phyloP scores from a whole-genome alignment of 352 stramenopile species.

The Pythium utonaiense region DNA sequence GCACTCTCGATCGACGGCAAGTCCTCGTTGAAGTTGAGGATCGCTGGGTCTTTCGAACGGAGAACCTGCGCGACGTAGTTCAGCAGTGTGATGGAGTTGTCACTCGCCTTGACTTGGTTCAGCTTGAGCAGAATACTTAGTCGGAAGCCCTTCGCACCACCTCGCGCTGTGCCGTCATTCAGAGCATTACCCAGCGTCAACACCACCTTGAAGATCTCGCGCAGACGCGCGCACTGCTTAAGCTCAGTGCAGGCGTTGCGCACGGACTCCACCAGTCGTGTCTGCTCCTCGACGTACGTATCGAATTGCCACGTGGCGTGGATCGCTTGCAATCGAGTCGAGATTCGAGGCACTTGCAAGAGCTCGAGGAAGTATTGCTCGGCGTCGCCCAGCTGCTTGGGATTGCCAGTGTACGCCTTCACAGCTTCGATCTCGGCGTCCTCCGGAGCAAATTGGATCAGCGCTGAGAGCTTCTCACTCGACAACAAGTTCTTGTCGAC shows the following conservation, averaged over 20 bases:
- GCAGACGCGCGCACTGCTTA: constrained; percentile 81
- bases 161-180: constrained; percentile 83
- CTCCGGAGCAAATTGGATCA: constrained; percentile 80
- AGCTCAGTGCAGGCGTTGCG: constrained; percentile 88
- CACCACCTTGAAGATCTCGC: constrained; percentile 84
- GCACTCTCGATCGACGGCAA: constrained; percentile 70
- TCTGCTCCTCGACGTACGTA: constrained; percentile 75
- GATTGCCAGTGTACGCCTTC: constrained; percentile 55
- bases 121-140: constrained; percentile 88
- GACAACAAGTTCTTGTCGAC: constrained; percentile 78
- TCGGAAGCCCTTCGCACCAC: constrained; percentile 85
- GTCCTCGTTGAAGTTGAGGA: constrained; percentile 73
- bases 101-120: constrained; percentile 77
- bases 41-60: constrained; percentile 56
- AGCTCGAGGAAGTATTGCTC: constrained; percentile 81
- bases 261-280: constrained; percentile 75
- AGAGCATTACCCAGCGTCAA: constrained; percentile 88
- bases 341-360: constrained; percentile 53
- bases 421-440: constrained; percentile 67
- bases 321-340: constrained; percentile 69
- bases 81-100: constrained; percentile 81
- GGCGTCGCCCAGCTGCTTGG: constrained; percentile 71
- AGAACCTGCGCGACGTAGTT: constrained; percentile 78
- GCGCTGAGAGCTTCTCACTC: constrained; percentile 60
- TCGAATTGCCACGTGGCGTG: constrained; percentile 85